Evolutionary conservation across 176 grass and related monocot genomes (phyloP), one percentile per base, ranked within the genome.

Genomic region (Juncus effusus): DNA sequence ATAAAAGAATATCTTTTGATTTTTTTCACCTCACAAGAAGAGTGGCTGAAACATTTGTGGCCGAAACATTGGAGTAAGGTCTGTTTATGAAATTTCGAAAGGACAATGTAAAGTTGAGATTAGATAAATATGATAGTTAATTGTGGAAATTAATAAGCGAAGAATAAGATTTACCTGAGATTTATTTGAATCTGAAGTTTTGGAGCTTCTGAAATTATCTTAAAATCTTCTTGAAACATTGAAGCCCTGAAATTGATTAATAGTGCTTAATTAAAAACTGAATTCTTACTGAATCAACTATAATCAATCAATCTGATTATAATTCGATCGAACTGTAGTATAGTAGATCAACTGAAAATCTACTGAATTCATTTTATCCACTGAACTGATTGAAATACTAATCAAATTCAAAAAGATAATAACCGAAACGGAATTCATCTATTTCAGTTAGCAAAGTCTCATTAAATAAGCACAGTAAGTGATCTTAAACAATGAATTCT

Each of bases 161-260:
- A 75, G 8, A 51, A 52, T 41, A 64, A 19, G 45, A 71, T 77
- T 3, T 83, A 96, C 93, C 93, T 96, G 70, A 96, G 62, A 49
- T 75, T 88, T 82, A 96, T 79, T 54, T 61, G 75, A 74, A 88
- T 83, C 62, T 80, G 71, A 64, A 76, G 81, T 67, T 86, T 63
- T 61, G 85, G 85, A 75, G 60, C 74, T 77, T 91, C 80, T 68
- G 79, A 83, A 62, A 75, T 77, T 54, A 91, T 79, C 73, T 89
- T 83, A 73, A 96, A 89, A 65, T 96, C 87, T 36, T 87, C 93
- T 60, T 79, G 74, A 54, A 88, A 91, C 83, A 96, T 96, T 47
- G 93, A 74, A 75, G 62, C 57, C 71, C 93, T 96, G 42, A 52
- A 40, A 55, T 55, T 36, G 3, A 19, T 37, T 51, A 59, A 40